phyloP scores from a whole-genome alignment of 345 rosid genomes.

The Combretum micranthum region DNA sequence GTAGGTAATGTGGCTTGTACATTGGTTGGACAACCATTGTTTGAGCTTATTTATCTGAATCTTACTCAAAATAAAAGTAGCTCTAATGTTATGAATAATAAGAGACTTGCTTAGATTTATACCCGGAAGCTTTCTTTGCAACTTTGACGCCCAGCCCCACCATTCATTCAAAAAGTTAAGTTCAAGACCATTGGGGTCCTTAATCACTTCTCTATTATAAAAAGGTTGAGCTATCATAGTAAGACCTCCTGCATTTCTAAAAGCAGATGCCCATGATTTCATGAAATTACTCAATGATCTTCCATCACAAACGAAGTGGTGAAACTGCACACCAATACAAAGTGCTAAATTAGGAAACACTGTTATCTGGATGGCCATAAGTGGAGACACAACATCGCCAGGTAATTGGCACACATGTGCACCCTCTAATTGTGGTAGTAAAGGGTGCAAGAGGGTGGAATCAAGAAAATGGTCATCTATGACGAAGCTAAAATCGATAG shows the following conservation, averaged over 20 bases:
- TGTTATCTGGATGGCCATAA: conserved; percentile 28
- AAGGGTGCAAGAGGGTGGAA: conserved; percentile 13
- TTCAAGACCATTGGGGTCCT: conserved; percentile 16
- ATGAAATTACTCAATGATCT: conserved; percentile 28
- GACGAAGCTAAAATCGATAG: conserved; percentile 13
- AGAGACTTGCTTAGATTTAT: not conserved
- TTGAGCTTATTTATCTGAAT: conserved; percentile 15
- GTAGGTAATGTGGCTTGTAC: not conserved
- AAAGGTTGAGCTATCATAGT: conserved; percentile 4
- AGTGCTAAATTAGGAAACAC: conserved; percentile 34
- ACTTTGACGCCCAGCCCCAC: conserved; percentile 3
- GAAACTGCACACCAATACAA: conserved; percentile 16
- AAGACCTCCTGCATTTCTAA: conserved; percentile 3
- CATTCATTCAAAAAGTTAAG: conserved; percentile 9
- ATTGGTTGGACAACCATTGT: conserved; percentile 1
- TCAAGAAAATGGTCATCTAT: conserved; percentile 11
- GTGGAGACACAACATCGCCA: conserved; percentile 1
- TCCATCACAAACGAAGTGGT: conserved; percentile 35
- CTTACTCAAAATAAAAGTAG: conserved; percentile 17
- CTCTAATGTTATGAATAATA: conserved; percentile 15
- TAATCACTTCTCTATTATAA: conserved; percentile 12
- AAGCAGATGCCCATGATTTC: conserved; percentile 29
- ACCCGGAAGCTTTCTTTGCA: not conserved
- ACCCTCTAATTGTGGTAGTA: conserved; percentile 17
- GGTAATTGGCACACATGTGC: not conserved